phyloP scores from a whole-genome alignment of 352 stramenopile genomes.

The Discostella stelligera region DNA sequence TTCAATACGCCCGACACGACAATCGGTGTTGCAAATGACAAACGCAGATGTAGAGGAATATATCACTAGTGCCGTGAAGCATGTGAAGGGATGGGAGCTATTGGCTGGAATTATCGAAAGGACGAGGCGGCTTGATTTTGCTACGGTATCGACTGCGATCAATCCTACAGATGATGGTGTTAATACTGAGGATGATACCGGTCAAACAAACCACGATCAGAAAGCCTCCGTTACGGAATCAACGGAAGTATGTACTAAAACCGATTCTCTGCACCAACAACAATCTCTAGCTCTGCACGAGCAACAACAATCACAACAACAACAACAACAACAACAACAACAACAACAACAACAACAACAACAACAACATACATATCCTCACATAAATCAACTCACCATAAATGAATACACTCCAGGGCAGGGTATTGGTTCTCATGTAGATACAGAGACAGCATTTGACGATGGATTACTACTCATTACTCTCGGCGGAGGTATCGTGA shows the following conservation, averaged over 20 bases:
- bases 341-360: neutral
- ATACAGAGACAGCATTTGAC: conserved; percentile 76
- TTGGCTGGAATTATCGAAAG: conserved; percentile 67
- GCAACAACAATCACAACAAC: conserved; percentile 10
- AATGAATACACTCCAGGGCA: conserved; percentile 79
- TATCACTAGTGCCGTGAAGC: conserved; percentile 27
- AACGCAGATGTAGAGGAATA: conserved; percentile 47
- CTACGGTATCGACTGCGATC: neutral
- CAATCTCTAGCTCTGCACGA: neutral
- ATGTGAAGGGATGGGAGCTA: conserved; percentile 63
- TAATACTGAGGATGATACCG: neutral
- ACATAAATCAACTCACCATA: conserved; percentile 81
- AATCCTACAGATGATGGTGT: neutral
- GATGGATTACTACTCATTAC: conserved; percentile 78
- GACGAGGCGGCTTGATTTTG: conserved; percentile 51
- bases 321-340: conserved; percentile 21
- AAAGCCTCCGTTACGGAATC: neutral
- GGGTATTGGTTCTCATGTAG: conserved; percentile 80
- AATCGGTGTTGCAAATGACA: conserved; percentile 12
- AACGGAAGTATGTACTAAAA: neutral
- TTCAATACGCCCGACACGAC: conserved; percentile 12
- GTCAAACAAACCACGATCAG: neutral
- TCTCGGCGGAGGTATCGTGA: conserved; percentile 69
- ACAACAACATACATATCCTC: conserved; percentile 24
- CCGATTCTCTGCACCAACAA: neutral